Evolutionary conservation across 805 yeast genomes (phyloP).

Genomic region (Yamadazyma olivae): DNA sequence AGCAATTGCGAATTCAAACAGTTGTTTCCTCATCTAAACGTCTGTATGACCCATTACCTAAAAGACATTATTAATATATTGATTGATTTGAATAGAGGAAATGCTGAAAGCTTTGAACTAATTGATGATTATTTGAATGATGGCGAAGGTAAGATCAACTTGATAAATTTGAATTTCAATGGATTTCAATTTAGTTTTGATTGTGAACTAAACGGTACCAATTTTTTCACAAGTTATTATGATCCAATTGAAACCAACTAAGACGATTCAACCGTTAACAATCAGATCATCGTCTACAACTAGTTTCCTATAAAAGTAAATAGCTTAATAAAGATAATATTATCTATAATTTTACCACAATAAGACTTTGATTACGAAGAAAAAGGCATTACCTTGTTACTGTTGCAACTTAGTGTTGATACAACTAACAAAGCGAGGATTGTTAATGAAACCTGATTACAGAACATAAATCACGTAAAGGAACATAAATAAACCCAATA

Average conservation of each 20-base stretch:
- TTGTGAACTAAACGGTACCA: constrained; percentile 39
- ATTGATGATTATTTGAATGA: constrained; percentile 31
- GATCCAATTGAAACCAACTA: constrained; percentile 1
- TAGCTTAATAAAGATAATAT: no score
- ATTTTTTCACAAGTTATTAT: constrained; percentile 19
- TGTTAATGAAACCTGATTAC: no score
- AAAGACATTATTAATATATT: constrained; percentile 29
- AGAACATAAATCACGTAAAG: no score
- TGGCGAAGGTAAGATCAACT: constrained; percentile 27
- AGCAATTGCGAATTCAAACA: constrained; percentile 6
- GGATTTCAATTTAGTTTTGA: constrained; percentile 34
- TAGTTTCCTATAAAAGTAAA: no score
- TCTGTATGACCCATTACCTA: constrained; percentile 32
- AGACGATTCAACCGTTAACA: no score
- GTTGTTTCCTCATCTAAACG: constrained; percentile 11
- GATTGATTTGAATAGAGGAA: constrained; percentile 35
- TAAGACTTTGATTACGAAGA: no score
- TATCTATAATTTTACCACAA: no score
- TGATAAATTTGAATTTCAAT: constrained; percentile 26
- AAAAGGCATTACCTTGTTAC: no score
- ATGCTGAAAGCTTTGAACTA: constrained; percentile 34
- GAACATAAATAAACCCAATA: no score
- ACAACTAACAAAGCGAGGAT: no score
- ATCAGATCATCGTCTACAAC: no score
- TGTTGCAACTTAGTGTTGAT: no score